These are phyloP conservation scores for Plasmodium inui DNA, from an alignment of 169 alveolate species.

Conservation along the genomic window DNA sequence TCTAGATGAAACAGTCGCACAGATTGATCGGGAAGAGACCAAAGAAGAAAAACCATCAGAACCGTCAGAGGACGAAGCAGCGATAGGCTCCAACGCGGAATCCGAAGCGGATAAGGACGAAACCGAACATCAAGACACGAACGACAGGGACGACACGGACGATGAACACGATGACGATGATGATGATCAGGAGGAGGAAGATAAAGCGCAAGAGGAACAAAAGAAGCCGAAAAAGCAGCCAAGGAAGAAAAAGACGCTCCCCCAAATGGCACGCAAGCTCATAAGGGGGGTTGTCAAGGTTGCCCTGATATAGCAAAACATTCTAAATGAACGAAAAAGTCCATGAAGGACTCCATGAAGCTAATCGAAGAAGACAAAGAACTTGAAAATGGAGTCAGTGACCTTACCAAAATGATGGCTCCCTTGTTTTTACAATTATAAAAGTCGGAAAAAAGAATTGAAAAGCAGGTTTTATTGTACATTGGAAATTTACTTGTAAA, in stretches of 20 bases:
- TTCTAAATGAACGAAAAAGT: not conserved
- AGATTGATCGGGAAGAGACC: not conserved
- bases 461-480: not conserved
- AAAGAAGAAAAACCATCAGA: not conserved
- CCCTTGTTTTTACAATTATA: not conserved
- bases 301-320: not conserved
- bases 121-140: not conserved
- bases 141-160: not conserved
- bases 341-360: not conserved
- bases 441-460: not conserved
- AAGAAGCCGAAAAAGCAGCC: not conserved
- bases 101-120: not conserved
- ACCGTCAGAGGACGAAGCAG: not conserved
- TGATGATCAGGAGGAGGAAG: not conserved
- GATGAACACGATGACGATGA: not conserved
- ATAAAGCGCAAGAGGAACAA: not conserved
- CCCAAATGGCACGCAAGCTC: not conserved
- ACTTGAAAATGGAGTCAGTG: not conserved
- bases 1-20: not conserved
- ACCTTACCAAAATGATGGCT: not conserved
- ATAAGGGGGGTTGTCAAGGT: not conserved
- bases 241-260: not conserved
- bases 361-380: not conserved
- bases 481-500: not conserved
- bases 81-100: not conserved